Evolutionary conservation across 257 asterid species (phyloP), one percentile per base, ranked within the genome.

Genomic region (Euphrasia confusa): DNA sequence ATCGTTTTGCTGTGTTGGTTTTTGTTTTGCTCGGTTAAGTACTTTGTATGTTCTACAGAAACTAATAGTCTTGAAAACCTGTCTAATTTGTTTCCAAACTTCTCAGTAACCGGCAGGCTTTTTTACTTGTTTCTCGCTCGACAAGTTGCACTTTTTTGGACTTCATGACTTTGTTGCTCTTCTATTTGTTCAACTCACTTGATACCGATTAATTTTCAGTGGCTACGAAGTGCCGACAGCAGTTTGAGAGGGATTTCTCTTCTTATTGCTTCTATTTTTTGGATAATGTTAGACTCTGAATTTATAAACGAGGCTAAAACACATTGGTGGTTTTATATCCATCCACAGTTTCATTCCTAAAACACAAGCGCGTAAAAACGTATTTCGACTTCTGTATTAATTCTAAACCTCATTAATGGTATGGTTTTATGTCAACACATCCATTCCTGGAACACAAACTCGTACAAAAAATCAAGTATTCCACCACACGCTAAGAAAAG

Each of bases 401-500:
- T 11, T 4, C 49, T 11, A 44, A 44, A 44, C 49, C 15, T 44
- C 49, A 44, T 2, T 1, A 10, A 10, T 11, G 15, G 15, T 44
- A 10, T 11, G 15, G 15, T 44, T 44, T n/a, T 7, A 10, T 44
- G 15, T 13, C 3, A 1, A 44, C 15, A 44, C 17, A 27, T 28
- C n/a, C n/a, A 13, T 44, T 44, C 50, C 15, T 10, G 3, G 15
- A 44, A 44, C 50, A 44, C 50, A 44, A 18, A 26, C 27, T 12
- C 59, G 21, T 62, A 35, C 10, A 50, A 49, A 64, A 58, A 61
- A 26, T 71, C 61, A 74, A 60, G 62, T 63, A 59, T 45, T 66
- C 55, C 70, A 67, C 68, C 63, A 70, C 70, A 64, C 49, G 60
- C 65, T 60, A 33, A 26, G 39, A 75, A 69, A 5, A 12, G 74